Evolutionary conservation across 176 grass and related monocot genomes (phyloP).

Genomic region (Avena insularis): DNA sequence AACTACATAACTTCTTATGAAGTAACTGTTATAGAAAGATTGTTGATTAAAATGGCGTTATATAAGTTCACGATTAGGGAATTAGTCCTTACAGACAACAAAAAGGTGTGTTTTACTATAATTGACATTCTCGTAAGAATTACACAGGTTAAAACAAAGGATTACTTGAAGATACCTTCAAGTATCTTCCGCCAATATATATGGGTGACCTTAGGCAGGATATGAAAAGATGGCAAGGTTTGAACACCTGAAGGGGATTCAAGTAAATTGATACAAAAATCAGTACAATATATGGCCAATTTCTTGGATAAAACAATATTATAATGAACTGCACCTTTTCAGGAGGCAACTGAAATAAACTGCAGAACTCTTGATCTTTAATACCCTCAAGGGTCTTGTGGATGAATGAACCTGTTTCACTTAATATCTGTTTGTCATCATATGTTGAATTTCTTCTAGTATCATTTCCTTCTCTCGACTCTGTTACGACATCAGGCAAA

Average conservation of each 20-base stretch:
- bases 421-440: constrained; percentile 52
- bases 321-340: constrained; percentile 56
- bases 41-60: neutral
- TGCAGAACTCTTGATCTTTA: constrained; percentile 69
- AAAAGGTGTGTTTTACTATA: neutral
- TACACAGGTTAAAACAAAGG: constrained; percentile 6
- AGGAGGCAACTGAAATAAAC: constrained; percentile 65
- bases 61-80: neutral
- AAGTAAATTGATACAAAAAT: constrained; percentile 42
- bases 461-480: constrained; percentile 45
- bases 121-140: neutral
- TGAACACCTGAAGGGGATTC: constrained; percentile 54
- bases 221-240: constrained; percentile 69
- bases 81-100: neutral
- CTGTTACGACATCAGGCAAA: constrained; percentile 44
- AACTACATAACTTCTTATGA: neutral
- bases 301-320: constrained; percentile 1
- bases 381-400: constrained; percentile 70
- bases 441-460: constrained; percentile 48
- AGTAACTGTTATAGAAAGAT: neutral
- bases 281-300: neutral
- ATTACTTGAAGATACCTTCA: constrained; percentile 67
- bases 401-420: constrained; percentile 62
- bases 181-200: constrained; percentile 91
- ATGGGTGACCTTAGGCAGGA: constrained; percentile 70